Evolutionary conservation across 495 filamentous ascomycete genomes (phyloP).

Genomic region (Bombardia bombarda): DNA sequence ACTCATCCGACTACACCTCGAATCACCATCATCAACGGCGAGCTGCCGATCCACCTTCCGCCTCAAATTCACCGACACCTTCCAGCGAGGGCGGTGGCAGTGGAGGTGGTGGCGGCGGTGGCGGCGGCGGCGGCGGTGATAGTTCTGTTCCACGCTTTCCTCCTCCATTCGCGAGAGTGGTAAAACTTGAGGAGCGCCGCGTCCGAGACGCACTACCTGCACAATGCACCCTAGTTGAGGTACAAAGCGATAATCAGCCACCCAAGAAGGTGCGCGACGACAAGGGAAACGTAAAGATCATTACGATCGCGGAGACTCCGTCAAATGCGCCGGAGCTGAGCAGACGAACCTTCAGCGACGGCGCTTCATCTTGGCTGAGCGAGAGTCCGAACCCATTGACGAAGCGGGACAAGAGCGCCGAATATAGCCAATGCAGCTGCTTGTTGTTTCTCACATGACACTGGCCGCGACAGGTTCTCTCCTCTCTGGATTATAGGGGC

Average conservation of each 20-base stretch:
- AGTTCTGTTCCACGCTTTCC: background rate
- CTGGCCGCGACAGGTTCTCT: too few relatives aligned
- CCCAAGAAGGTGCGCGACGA: conserved; percentile 31
- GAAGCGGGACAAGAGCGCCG: too few relatives aligned
- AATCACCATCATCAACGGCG: background rate
- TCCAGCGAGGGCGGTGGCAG: too few relatives aligned
- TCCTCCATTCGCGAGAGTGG: conserved; percentile 54
- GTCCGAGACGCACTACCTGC: conserved; percentile 26
- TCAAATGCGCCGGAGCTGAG: conserved; percentile 4
- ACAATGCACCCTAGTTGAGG: conserved; percentile 62
- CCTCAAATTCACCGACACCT: too few relatives aligned
- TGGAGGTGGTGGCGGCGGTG: too few relatives aligned
- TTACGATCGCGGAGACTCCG: conserved; percentile 50
- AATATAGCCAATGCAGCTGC: too few relatives aligned
- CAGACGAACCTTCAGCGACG: too few relatives aligned
- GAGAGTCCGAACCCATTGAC: too few relatives aligned
- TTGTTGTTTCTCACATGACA: too few relatives aligned
- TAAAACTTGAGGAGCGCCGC: conserved; percentile 79
- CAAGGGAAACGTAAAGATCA: conserved; percentile 36
- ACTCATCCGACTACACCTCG: background rate
- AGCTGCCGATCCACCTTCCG: too few relatives aligned
- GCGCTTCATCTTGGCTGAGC: too few relatives aligned
- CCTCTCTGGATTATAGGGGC: too few relatives aligned
- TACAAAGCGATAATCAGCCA: conserved; percentile 33
- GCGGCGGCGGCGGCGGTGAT: background rate